phyloP scores from a whole-genome alignment of 192 early-diverging fungal species.

The Coemansia sp. region DNA sequence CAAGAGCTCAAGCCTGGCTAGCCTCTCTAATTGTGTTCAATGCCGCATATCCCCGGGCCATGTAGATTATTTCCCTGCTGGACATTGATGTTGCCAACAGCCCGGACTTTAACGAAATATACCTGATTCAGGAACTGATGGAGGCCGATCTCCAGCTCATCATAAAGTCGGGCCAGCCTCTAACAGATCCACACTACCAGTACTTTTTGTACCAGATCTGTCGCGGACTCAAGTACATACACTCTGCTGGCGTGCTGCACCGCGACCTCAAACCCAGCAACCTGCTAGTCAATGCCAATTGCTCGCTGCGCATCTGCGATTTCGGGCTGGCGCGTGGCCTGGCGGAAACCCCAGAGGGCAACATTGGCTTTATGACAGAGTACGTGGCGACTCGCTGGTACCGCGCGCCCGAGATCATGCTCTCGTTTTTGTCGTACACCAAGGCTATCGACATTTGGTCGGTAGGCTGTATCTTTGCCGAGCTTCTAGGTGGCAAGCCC shows the following conservation, averaged over 20 bases:
- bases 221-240: slow-evolving; percentile 97
- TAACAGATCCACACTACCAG: slow-evolving; percentile 96
- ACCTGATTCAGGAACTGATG: slow-evolving; percentile 98
- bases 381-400: slow-evolving; percentile 99
- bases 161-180: slow-evolving; percentile 86
- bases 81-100: slow-evolving; percentile 86
- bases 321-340: slow-evolving; percentile 97
- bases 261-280: slow-evolving; percentile 97
- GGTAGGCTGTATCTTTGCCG: slow-evolving; percentile 98
- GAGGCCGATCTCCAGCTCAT: slow-evolving; percentile 98
- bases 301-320: slow-evolving; percentile 95
- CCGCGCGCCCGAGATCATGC: slow-evolving; percentile 97
- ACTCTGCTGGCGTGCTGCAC: slow-evolving; percentile 96
- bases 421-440: slow-evolving; percentile 96
- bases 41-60: not conserved
- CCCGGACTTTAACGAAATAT: slow-evolving; percentile 89
- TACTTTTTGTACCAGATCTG: slow-evolving; percentile 99
- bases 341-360: slow-evolving; percentile 73
- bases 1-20: not conserved
- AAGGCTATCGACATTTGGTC: slow-evolving; percentile 99
- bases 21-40: not conserved
- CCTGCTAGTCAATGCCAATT: slow-evolving; percentile 86
- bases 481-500: slow-evolving; percentile 88
- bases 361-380: slow-evolving; percentile 97
- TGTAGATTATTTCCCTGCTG: slow-evolving; percentile 85